Evolutionary conservation across 75 land plant species (phyloP).

Genomic region (Pinus taeda): DNA sequence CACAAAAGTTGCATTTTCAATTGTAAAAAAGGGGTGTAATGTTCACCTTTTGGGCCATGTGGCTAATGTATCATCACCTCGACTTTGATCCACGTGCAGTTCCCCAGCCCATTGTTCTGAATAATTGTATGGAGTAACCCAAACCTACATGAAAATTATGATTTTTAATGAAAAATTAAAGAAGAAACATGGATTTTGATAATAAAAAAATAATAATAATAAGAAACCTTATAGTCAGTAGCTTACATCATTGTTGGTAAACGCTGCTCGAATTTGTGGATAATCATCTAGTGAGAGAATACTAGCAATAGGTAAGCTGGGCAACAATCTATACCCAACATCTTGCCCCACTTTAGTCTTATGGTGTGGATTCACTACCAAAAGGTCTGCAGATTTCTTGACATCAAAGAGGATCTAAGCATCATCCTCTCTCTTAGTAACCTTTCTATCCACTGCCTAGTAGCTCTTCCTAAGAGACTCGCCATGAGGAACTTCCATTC

Average conservation of each 20-base stretch:
- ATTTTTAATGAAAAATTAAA: not conserved
- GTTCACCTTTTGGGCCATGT: slow-evolving; percentile 40
- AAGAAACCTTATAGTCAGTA: too few species aligned
- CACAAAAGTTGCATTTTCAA: not conserved
- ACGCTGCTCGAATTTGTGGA: slow-evolving; percentile 58
- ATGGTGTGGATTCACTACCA: slow-evolving; percentile 49
- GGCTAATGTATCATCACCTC: slow-evolving; percentile 63
- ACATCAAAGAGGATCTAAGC: slow-evolving; percentile 37
- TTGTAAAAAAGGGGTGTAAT: not conserved
- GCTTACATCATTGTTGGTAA: slow-evolving; percentile 36
- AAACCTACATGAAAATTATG: slow-evolving; percentile 24
- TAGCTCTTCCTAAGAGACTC: slow-evolving; percentile 51
- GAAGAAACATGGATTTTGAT: not conserved
- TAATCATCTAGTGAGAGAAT: slow-evolving; percentile 46
- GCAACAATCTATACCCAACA: slow-evolving; percentile 54
- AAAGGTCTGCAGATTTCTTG: slow-evolving; percentile 38
- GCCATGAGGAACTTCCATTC: slow-evolving; percentile 10
- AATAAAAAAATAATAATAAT: not conserved
- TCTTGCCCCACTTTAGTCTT: slow-evolving; percentile 56
- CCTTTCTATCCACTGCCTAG: slow-evolving; percentile 45
- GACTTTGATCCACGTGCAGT: slow-evolving; percentile 42
- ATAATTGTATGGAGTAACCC: slow-evolving; percentile 47
- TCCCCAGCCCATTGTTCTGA: slow-evolving; percentile 70
- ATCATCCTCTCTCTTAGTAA: slow-evolving; percentile 53
- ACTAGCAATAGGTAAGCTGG: slow-evolving; percentile 22